Evolutionary conservation across 1,139 yeast genomes (phyloP).

Genomic region (Yamadazyma buinensis): DNA sequence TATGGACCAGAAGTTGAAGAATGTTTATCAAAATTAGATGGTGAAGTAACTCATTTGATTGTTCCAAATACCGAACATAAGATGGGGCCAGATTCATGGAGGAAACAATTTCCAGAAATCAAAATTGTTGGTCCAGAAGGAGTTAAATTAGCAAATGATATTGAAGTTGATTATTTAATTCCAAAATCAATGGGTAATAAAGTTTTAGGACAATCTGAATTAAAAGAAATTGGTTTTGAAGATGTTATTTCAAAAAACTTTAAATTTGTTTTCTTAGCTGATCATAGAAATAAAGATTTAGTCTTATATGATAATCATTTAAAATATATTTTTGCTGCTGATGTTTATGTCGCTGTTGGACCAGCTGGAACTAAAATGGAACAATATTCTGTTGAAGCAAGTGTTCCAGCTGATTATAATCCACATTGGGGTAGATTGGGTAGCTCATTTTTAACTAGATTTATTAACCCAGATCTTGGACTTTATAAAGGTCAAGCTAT

Average conservation of each 20-base stretch:
- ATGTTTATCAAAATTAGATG: constrained; percentile 28
- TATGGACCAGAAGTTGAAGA: constrained; percentile 41
- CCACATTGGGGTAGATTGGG: constrained; percentile 23
- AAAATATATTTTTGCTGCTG: constrained; percentile 50
- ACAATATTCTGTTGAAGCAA: constrained; percentile 42
- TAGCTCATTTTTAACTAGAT: constrained; percentile 27
- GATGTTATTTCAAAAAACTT: constrained; percentile 34
- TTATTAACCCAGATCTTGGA: constrained; percentile 32
- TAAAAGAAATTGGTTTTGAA: constrained; percentile 24
- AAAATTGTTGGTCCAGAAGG: constrained; percentile 48
- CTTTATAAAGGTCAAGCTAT: constrained; percentile 29
- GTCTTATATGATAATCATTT: constrained; percentile 43
- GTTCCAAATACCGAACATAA: constrained; percentile 54
- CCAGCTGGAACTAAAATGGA: constrained; percentile 18
- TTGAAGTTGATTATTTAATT: constrained; percentile 29
- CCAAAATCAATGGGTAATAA: constrained; percentile 23
- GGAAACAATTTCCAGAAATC: constrained; percentile 41
- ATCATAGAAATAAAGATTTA: constrained; percentile 52
- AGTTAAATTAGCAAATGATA: constrained; percentile 21
- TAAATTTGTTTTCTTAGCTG: constrained; percentile 51
- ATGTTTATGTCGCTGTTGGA: constrained; percentile 48
- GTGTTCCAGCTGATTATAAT: constrained; percentile 22
- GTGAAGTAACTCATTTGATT: constrained; percentile 38
- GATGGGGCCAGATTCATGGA: constrained; percentile 49
- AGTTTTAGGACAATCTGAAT: constrained; percentile 18